Evolutionary conservation across 352 stramenopile genomes (phyloP), one percentile per base, ranked within the genome.

Genomic region (Phytopythium litorale): DNA sequence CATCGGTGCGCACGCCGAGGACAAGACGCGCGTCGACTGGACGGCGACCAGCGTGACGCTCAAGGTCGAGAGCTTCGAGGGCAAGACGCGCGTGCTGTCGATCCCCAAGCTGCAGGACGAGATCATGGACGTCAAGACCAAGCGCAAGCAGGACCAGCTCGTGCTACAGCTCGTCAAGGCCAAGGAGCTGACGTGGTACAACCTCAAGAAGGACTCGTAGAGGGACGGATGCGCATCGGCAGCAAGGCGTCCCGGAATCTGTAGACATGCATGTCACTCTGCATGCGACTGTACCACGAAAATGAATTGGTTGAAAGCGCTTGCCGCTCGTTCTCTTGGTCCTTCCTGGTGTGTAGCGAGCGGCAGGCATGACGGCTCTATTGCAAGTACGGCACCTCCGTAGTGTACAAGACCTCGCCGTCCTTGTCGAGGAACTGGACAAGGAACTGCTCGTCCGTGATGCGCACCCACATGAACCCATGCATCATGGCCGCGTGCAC

Each of bases 401-500:
- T 92, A 25, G 86, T 91, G 76, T 95, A 95, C 63, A 93, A 62
- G 51, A 92, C 73, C 32, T 92, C 82, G 50, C 79, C 77, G 6
- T 60, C 61, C 51, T 79, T 79, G 60, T 91, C 81, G 23, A 91
- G 71, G 49, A 95, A 72, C 60, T 95, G 80, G 38, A 95, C 81
- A 50, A 78, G 81, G 67, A 93, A 92, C 32, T 75, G 64, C 21
- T 78, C 71, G 32, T 72, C 65, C n/a, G 79, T 91, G 62, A 95
- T 76, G 28, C 72, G 66, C 50, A 92, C 81, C n/a, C 71, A 88
- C 80, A 93, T 89, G 69, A 95, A 95, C 37, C 86, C 86, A 67
- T 93, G 72, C n/a, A 69, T 79, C 81, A 93, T 86, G n/a, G 82
- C 84, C 11, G 84, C 86, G 42, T 95, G 86, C 23, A 92, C 78